These are phyloP conservation scores for Fusarium annulatum DNA, from an alignment of 2,329 filamentous ascomycete species.

Conservation along the genomic window DNA sequence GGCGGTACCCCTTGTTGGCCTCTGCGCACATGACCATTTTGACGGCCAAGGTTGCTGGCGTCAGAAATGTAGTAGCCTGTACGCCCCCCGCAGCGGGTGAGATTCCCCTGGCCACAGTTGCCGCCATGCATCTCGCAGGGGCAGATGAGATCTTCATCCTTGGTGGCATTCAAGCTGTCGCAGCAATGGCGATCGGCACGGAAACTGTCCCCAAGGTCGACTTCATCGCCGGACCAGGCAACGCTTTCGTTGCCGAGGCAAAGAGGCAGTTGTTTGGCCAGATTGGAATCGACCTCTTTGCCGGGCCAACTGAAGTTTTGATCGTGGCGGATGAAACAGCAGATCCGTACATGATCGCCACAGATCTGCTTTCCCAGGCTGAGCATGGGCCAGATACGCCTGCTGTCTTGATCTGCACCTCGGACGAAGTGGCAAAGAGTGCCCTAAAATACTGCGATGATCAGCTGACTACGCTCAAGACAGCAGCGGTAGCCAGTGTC, in stretches of 20 bases:
- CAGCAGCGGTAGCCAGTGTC: not conserved
- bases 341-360: not conserved
- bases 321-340: not conserved
- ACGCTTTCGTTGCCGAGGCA: not conserved
- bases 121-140: not conserved
- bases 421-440: not conserved
- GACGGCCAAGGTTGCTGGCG: not conserved
- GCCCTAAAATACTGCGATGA: not conserved
- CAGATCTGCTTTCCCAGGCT: not conserved
- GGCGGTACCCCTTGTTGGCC: not conserved
- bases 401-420: not conserved
- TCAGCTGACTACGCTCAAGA: not conserved
- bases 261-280: not conserved
- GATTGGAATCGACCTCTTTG: constrained; percentile 1
- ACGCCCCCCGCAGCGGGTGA: not conserved
- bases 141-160: constrained; percentile 1
- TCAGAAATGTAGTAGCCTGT: constrained; percentile 1
- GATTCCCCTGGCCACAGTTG: not conserved
- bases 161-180: not conserved
- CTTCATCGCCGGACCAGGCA: not conserved
- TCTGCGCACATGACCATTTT: constrained; percentile 1
- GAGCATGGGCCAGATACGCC: constrained; percentile 1
- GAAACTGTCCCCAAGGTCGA: not conserved
- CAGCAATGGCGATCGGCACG: not conserved
- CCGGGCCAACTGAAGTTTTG: not conserved